These are phyloP conservation scores for Nannochloris sp. DNA, from an alignment of 139 green algal genomes.

Conservation along the genomic window DNA sequence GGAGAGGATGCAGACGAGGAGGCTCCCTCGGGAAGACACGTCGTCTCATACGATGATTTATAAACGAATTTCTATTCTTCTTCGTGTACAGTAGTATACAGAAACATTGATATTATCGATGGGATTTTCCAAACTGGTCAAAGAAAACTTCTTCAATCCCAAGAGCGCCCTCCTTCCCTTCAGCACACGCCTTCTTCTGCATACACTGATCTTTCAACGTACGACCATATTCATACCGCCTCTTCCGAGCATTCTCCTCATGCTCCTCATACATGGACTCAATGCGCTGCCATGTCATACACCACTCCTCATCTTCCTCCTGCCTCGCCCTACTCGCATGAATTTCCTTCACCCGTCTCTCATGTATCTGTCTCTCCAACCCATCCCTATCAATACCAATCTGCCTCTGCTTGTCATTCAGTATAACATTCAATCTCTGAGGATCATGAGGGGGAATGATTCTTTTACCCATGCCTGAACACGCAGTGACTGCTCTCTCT, in stretches of 20 bases:
- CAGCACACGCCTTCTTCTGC: neutral
- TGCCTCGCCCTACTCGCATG: neutral
- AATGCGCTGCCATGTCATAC: neutral
- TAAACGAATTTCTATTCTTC: neutral
- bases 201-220: neutral
- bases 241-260: neutral
- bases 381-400: slow-evolving; percentile 12
- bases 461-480: slow-evolving; percentile 9
- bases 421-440: slow-evolving; percentile 1
- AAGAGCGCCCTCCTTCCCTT: slow-evolving; percentile 1
- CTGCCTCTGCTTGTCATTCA: slow-evolving; percentile 21
- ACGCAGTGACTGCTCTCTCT: neutral
- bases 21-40: slow-evolving; percentile 12
- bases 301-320: neutral
- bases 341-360: neutral
- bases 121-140: slow-evolving; percentile 18
- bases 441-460: slow-evolving; percentile 22
- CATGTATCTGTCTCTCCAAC: neutral
- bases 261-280: neutral
- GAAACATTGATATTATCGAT: slow-evolving; percentile 12
- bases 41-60: slow-evolving; percentile 39
- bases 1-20: neutral
- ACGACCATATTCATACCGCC: neutral
- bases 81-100: too few relatives aligned
- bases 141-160: slow-evolving; percentile 6